Evolutionary conservation across 495 filamentous ascomycete genomes (phyloP).

Genomic region (Paragyromitra xinjiangensis): DNA sequence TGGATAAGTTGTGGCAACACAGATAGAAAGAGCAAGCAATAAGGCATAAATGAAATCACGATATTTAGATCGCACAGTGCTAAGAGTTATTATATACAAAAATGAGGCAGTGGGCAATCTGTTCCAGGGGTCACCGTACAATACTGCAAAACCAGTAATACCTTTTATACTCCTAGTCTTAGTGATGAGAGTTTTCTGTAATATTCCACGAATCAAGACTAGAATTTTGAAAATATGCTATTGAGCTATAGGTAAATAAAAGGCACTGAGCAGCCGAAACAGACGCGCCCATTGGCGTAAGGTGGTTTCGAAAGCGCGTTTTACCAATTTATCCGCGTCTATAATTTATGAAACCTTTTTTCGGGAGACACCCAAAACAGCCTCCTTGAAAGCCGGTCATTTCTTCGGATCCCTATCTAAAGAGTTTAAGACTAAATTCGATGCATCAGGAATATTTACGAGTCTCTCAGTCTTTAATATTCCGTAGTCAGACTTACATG

Average conservation of each 20-base stretch:
- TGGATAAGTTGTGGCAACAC: no score
- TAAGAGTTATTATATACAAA: no score
- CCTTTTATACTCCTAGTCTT: no score
- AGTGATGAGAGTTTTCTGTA: not conserved
- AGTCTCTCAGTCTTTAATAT: not conserved
- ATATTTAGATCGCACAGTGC: no score
- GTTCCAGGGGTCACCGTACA: no score
- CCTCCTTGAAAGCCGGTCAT: not conserved
- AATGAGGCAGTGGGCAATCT: no score
- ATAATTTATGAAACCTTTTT: not conserved
- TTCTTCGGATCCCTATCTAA: not conserved
- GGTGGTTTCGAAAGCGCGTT: not conserved
- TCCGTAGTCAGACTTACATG: not conserved
- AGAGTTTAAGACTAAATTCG: not conserved
- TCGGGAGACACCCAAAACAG: not conserved
- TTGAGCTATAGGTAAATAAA: not conserved
- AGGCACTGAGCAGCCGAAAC: not conserved
- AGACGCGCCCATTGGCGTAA: no score
- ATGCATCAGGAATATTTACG: not conserved
- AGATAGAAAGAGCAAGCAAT: no score
- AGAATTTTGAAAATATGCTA: not conserved
- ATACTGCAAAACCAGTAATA: no score
- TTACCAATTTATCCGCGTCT: slow-evolving; percentile 1
- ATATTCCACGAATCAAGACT: not conserved
- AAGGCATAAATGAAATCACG: no score